Base-by-base conservation (phyloP, 2,329 filamentous ascomycete species). In the Pseudogymnoascus sp. region DNA sequence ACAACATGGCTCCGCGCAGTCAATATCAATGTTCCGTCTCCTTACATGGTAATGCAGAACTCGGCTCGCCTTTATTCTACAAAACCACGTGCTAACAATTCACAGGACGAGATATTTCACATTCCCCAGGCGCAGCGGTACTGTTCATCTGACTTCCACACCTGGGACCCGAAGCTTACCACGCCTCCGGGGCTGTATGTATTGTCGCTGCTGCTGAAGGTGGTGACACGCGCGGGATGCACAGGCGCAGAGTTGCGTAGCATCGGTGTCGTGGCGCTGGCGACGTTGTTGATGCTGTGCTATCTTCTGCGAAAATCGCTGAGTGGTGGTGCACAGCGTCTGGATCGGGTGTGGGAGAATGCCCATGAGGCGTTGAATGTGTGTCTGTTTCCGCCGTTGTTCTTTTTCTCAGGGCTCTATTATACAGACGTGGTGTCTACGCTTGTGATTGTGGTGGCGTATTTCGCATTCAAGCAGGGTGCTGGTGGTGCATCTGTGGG, bases 151-250 rank as follows among this genome's bases (percentile, higher is more conserved):
- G 80, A 81, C 59, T 95, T 87, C 75, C 71, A 73, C 10, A 79
- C 89, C 60, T 99, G 94, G 94, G 92, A 99, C 73, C 87, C 92
- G 62, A 99, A 97, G 72, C 94, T 99, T 70, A 99, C 94, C 0
- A 99, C 94, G 1, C 94, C 94, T 0, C 92, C 94, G 0, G 94
- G 92, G 33, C 76, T 99, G 76, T 90, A 77, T 71, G 77, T 72
- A 60, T 68, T 19, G 69, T 70, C 60, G 66, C 8, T 57, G 9
- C 30, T 57, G 7, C 18, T 57, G 18, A 39, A 52, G 57, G 12
- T 30, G 6, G 30, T 18, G 55, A 37, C 55, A 8, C 18, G 21
- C 18, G 23, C 18, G 10, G 55, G 23, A 3, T 57, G 55, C 12
- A 15, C 26, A 13, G n/a, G 12, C 13, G 21, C 30, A 7, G 55